Conservation (phyloP, 345 rosid species). For the Gossypium raimondii region DNA sequence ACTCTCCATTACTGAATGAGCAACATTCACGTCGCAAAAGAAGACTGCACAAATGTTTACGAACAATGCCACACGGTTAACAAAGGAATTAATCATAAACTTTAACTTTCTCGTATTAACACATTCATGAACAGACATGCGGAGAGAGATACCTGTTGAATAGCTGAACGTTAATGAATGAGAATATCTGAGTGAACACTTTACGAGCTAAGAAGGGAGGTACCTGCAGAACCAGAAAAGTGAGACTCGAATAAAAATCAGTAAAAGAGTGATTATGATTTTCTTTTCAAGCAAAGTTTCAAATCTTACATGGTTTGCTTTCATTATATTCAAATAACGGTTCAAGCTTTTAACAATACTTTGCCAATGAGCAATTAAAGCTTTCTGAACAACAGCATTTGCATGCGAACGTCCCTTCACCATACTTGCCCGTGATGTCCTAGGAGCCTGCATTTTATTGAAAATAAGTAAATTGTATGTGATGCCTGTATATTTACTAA, state of each 20-base stretch:
- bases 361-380: constrained; percentile 96
- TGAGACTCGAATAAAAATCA: constrained; percentile 5
- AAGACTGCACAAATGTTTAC: constrained; percentile 59
- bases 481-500: neutral
- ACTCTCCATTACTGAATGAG: constrained; percentile 98
- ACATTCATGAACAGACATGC: neutral
- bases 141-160: constrained; percentile 66
- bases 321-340: constrained; percentile 66
- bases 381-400: constrained; percentile 95
- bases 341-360: constrained; percentile 89
- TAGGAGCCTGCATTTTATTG: constrained; percentile 74
- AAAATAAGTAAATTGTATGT: neutral
- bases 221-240: constrained; percentile 50
- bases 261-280: constrained; percentile 16
- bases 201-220: constrained; percentile 94
- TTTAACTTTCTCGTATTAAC: neutral
- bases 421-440: constrained; percentile 87
- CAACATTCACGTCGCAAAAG: constrained; percentile 97
- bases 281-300: constrained; percentile 10
- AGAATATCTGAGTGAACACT: constrained; percentile 89
- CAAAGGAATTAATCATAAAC: neutral
- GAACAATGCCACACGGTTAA: constrained; percentile 16
- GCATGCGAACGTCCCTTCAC: constrained; percentile 97
- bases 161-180: constrained; percentile 92
- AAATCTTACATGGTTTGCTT: constrained; percentile 67